These are phyloP conservation scores for Thyridium curvatum DNA, from an alignment of 2,329 filamentous ascomycete genomes.

Conservation along the genomic window DNA sequence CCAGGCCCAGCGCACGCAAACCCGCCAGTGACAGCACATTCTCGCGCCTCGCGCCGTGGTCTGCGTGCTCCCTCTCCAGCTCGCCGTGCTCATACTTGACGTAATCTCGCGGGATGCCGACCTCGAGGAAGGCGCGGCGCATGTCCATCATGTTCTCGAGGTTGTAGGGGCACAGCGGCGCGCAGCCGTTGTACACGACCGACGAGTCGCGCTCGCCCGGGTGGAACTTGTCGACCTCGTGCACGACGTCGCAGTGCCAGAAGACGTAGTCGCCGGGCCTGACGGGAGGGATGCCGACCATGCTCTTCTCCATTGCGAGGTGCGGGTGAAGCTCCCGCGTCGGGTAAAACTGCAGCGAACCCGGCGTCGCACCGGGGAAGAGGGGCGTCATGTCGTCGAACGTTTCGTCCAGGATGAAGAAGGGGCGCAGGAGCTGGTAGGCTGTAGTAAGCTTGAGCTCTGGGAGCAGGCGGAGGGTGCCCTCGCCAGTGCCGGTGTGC, in stretches of 20 bases:
- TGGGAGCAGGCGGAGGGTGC: slow-evolving; percentile 65
- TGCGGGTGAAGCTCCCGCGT: slow-evolving; percentile 50
- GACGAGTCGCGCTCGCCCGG: not conserved
- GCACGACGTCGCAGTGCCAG: slow-evolving; percentile 52
- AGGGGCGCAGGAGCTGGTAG: slow-evolving; percentile 62
- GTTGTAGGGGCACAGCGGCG: not conserved
- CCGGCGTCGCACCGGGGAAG: slow-evolving; percentile 13
- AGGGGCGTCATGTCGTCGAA: slow-evolving; percentile 12
- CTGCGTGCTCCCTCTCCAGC: slow-evolving; percentile 14
- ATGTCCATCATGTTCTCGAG: not conserved
- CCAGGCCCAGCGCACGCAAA: slow-evolving; percentile 5
- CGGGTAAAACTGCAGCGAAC: slow-evolving; percentile 11
- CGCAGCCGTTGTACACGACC: not conserved
- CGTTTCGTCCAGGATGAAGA: slow-evolving; percentile 40
- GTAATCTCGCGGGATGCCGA: slow-evolving; percentile 45
- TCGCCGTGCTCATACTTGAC: slow-evolving; percentile 46
- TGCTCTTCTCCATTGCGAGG: slow-evolving; percentile 48
- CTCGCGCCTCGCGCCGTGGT: slow-evolving; percentile 5
- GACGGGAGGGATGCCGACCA: slow-evolving; percentile 57
- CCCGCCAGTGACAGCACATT: slow-evolving; percentile 3
- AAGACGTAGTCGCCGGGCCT: slow-evolving; percentile 60
- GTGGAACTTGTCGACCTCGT: slow-evolving; percentile 1
- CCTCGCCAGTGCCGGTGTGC: slow-evolving; percentile 55
- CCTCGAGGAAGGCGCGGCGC: slow-evolving; percentile 37
- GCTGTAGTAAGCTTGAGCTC: slow-evolving; percentile 59